Base-by-base conservation (phyloP, 352 stramenopile species). In the Globisporangium sylvaticum region DNA sequence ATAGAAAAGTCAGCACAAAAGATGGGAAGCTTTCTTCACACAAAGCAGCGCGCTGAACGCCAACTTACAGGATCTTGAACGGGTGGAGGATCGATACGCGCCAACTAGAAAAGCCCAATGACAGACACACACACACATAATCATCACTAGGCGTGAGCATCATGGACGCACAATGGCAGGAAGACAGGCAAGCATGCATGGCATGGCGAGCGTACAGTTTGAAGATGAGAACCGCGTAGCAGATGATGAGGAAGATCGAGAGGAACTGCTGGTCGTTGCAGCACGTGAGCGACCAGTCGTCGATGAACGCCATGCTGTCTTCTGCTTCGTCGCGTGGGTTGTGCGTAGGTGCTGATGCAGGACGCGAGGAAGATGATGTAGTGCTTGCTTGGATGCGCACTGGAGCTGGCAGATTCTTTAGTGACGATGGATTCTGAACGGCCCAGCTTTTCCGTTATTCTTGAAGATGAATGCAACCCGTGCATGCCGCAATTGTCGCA, bases 251-350 rank as follows among this genome's bases (percentile, higher is more conserved):
- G 78, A 94, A 95, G 72, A 95, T 94, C 57, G 83, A 90, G 53
- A 89, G 74, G 59, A 86, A 90, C 66, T 96, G 89, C 66, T 89
- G 78, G 73, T 95, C 86, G 69, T 95, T 96, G 84, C 89, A 96
- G 83, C 89, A 96, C 71, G 80, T 75, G 65, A 94, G 25, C 9
- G 29, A 29, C 55, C 55, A 61, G 55, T 61, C 55, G 6, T 50
- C 42, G 42, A 50, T 50, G 31, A 48, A 8, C 31, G 55, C 20
- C 55, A 61, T 61, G 54, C 6, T 29, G 29, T 29, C 46, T 55
- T 18, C 46, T 55, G 14, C 52, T 58, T 15, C 52, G 52, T 56
- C 22, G 15, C 52, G 24, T 32, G 50, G 10, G 50, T 12, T 10
- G 46, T 22, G 46, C 7, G 22, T 55, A 20, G 6, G 6, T 48